Base-by-base conservation (phyloP, 1,284 basidiomycete genomes). In the Lignosus rhinocerotis region DNA sequence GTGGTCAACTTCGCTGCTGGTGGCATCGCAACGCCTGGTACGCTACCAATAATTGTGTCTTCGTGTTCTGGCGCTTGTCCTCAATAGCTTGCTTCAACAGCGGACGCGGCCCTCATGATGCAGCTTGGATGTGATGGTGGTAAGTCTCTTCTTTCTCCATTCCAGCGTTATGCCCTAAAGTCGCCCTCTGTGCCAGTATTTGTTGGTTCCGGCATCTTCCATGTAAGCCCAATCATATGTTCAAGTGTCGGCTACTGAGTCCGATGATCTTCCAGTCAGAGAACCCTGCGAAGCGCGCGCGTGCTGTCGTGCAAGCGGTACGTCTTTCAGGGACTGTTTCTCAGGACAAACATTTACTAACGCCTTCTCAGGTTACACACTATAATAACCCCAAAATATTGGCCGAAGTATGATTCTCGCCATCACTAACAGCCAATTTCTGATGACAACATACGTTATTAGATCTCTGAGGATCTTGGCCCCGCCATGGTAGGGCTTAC, bases 21-120 rank as follows among this genome's bases (percentile, higher is more conserved):
- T 61, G 96, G 96, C 64, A 87, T 99, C 58, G 96, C 97, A 51
- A 98, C 96, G 6, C 96, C 96, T 49, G 95, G 88, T 90, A 69
- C 53, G 80, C 66, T 25, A 34, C 30, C 38, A 30, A 17, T 44
- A n/a, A 41, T 17, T 31, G 33, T 55, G 17, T 39, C 54, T 45
- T 56, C 36, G 32, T 34, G 34, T 51, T 39, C 44, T 46, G 32
- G 41, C 56, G 38, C 51, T 51, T 19, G 33, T 53, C 17, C 54
- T 59, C 44, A 45, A 61, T 43, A 30, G 25, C 43, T 56, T 48
- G 10, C 25, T 25, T 39, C 25, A 30, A 58, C 51, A 90, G 91
- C 95, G 64, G 96, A 99, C 74, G 97, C 96, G 21, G 97, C 97
- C 3, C 78, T 99, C 64, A 98, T 99, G 96, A 99, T 99, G 96